Evolutionary conservation across 768 basidiomycete genomes (phyloP), one percentile per base, ranked within the genome.

Genomic region (Boletus fagicola): DNA sequence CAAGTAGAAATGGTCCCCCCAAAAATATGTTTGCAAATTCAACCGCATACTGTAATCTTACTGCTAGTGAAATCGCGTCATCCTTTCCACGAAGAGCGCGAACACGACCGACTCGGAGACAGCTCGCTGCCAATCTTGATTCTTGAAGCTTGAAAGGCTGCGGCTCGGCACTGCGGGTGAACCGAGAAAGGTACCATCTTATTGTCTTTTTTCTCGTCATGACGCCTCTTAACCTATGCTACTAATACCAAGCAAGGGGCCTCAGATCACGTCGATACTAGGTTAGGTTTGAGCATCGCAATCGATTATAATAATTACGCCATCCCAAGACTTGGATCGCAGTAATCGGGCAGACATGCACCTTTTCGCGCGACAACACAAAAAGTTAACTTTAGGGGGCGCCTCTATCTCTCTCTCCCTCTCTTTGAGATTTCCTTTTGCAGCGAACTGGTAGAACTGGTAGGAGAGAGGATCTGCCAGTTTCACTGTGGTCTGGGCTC

Each of bases 391-490:
- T 42, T 42, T 42, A 46, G 24, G 35, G 47, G 22, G 26, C 3
- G 16, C 22, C 22, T 15, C 16, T 5, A 20, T 58, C 44, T 10
- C 5, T 44, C 22, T 13, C 24, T 24, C 20, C 12, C 31, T 28
- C 4, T 5, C 61, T 39, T 62, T 62, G 31, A 54, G 4, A 11
- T 53, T 64, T 28, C 62, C 62, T 45, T 60, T 63, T 62, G 26
- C 22, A 51, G 43, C 11, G 15, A 33, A 2, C 31, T 16, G 47
- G 30, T 38, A 26, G 15, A 33, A 2, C 31, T 16, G 28, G 28
- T 28, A 30, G 28, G 26, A 54, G 20, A 42, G 9, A 38, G 39
- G 30, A n/a, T 20, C 42, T 46, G 16, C 18, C 28, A 2, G 39
- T 33, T 16, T 38, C 28, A 3, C 35, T 6, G 54, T 30, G 15